These are phyloP conservation scores for Hortiboletus flavorubellus DNA, from an alignment of 768 basidiomycete species.

Conservation along the genomic window DNA sequence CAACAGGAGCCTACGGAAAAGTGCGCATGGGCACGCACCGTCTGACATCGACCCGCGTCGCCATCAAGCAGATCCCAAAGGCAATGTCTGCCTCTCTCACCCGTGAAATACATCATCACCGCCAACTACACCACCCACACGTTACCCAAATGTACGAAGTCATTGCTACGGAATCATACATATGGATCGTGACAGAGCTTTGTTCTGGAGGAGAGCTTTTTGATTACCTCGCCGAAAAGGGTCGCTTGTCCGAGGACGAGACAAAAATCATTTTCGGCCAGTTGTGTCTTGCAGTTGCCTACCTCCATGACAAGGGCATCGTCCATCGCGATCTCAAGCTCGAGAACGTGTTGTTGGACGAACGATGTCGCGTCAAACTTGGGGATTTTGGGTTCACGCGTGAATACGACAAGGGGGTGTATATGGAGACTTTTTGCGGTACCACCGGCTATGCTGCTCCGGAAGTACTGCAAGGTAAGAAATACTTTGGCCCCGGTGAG, in stretches of 20 bases:
- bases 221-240: slow-evolving; percentile 96
- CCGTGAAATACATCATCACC: slow-evolving; percentile 97
- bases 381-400: slow-evolving; percentile 95
- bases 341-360: slow-evolving; percentile 91
- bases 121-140: slow-evolving; percentile 92
- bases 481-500: slow-evolving; percentile 87
- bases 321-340: slow-evolving; percentile 97
- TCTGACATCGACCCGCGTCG: slow-evolving; percentile 86
- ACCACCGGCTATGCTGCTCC: slow-evolving; percentile 93
- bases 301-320: slow-evolving; percentile 88
- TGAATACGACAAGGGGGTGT: slow-evolving; percentile 73
- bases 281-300: slow-evolving; percentile 88
- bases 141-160: slow-evolving; percentile 97
- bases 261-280: slow-evolving; percentile 91
- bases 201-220: slow-evolving; percentile 97
- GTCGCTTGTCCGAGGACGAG: slow-evolving; percentile 81
- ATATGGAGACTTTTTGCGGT: slow-evolving; percentile 93
- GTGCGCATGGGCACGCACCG: slow-evolving; percentile 94
- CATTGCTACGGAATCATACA: slow-evolving; percentile 90
- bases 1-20: slow-evolving; percentile 88
- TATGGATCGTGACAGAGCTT: slow-evolving; percentile 97
- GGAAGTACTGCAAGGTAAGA: slow-evolving; percentile 85
- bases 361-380: slow-evolving; percentile 86
- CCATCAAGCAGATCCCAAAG: slow-evolving; percentile 98
- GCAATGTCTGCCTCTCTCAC: slow-evolving; percentile 87